Percentiles rank a stretch among this genome's conserved stretches.
Evolutionary conservation across 1,139 yeast species (phyloP).

Genomic region (Hyphopichia fennica): DNA sequence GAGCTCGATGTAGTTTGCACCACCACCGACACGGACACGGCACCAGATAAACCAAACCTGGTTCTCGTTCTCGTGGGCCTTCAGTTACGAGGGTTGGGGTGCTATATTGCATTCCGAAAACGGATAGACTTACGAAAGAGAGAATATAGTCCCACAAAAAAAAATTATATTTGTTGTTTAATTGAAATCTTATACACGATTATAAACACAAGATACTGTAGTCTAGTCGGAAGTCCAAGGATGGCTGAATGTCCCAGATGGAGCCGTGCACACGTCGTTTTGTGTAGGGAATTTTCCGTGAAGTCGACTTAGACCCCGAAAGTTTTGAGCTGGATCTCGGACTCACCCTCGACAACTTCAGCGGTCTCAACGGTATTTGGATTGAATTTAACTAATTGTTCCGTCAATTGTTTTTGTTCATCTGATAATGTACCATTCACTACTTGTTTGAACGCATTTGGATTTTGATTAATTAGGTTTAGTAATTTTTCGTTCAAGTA

Average conservation of each 20-base stretch:
- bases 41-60: no score
- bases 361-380: slow-evolving; percentile 4
- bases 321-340: slow-evolving; percentile 36
- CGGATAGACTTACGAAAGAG: no score
- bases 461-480: slow-evolving; percentile 48
- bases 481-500: slow-evolving; percentile 55
- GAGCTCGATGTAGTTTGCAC: neutral
- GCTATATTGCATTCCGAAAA: no score
- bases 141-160: no score
- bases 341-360: slow-evolving; percentile 14
- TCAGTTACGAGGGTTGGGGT: no score
- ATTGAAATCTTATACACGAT: no score
- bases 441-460: slow-evolving; percentile 54
- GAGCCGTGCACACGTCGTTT: neutral
- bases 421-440: slow-evolving; percentile 37
- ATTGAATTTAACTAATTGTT: slow-evolving; percentile 36
- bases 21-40: neutral
- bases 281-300: no score
- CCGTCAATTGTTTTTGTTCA: slow-evolving; percentile 40
- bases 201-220: no score
- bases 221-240: no score
- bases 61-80: no score
- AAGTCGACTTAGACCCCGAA: slow-evolving; percentile 19
- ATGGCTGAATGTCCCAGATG: no score
- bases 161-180: no score